Conservation (phyloP, 164 flowering plant species). For the Vitis rotundifolia region DNA sequence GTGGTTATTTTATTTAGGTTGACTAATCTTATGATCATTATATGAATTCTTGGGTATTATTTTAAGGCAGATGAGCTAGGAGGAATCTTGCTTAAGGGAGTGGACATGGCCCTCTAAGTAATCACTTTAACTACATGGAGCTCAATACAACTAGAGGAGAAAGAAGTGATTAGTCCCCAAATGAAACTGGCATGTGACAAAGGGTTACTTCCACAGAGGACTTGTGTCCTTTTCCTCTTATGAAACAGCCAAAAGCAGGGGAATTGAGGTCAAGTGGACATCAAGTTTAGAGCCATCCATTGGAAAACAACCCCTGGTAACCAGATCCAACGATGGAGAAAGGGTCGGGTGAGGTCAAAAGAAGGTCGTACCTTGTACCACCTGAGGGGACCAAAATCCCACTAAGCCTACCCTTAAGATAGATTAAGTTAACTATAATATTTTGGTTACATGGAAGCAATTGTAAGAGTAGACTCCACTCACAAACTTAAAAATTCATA, state of each 20-base stretch:
- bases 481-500: conserved; percentile 18
- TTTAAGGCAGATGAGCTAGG: conserved; percentile 2
- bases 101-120: neutral
- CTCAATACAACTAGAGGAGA: neutral
- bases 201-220: conserved; percentile 6
- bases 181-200: neutral
- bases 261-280: conserved; percentile 7
- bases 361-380: conserved; percentile 6
- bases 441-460: conserved; percentile 19
- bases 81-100: conserved; percentile 14
- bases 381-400: conserved; percentile 47
- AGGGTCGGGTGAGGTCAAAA: conserved; percentile 17
- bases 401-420: conserved; percentile 17
- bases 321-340: conserved; percentile 22
- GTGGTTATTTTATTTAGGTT: conserved; percentile 4
- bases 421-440: neutral
- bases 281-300: conserved; percentile 11
- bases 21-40: conserved; percentile 17
- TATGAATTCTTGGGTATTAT: conserved; percentile 3
- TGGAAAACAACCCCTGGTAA: neutral
- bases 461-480: conserved; percentile 29
- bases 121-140: neutral
- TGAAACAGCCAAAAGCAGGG: neutral
- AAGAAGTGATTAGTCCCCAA: neutral
- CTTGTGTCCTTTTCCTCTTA: neutral